These are phyloP conservation scores for Phytophthora boehmeriae DNA, from an alignment of 352 stramenopile genomes.

Conservation along the genomic window DNA sequence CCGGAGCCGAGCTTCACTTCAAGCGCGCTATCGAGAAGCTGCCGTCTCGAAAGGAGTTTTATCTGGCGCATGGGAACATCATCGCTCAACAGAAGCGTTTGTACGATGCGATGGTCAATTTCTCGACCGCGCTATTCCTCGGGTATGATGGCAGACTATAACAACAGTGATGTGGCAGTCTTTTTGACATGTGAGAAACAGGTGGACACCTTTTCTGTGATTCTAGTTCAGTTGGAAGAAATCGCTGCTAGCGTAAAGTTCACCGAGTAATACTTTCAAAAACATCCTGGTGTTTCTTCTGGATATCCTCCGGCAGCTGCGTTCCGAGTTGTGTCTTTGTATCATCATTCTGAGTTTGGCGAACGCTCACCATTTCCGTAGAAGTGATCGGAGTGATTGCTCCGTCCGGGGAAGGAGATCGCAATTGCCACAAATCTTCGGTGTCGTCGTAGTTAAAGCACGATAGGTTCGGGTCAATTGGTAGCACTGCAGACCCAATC, in stretches of 20 bases:
- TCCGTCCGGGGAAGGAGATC: constrained; percentile 20
- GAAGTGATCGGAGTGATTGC: constrained; percentile 18
- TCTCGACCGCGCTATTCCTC: constrained; percentile 72
- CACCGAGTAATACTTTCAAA: background rate
- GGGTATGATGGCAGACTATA: constrained; percentile 78
- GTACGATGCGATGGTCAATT: constrained; percentile 84
- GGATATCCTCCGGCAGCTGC: background rate
- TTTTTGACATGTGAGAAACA: too few relatives aligned
- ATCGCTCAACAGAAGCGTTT: constrained; percentile 74
- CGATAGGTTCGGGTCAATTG: constrained; percentile 22
- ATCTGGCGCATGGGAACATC: constrained; percentile 67
- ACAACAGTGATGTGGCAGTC: too few relatives aligned
- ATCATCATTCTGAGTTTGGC: background rate
- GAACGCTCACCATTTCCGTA: constrained; percentile 1
- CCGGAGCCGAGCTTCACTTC: constrained; percentile 53
- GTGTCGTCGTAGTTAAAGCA: constrained; percentile 22
- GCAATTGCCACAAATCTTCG: constrained; percentile 29
- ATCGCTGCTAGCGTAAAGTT: background rate
- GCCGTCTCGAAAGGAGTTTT: constrained; percentile 73
- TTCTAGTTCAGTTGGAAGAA: background rate
- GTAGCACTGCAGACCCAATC: constrained; percentile 10
- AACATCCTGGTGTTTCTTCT: background rate
- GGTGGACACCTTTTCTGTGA: too few relatives aligned
- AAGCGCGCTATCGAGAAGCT: constrained; percentile 74
- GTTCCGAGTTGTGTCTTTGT: constrained; percentile 2